phyloP scores from a whole-genome alignment of 192 early-diverging fungal species.

The Rhizophagus clarus region DNA sequence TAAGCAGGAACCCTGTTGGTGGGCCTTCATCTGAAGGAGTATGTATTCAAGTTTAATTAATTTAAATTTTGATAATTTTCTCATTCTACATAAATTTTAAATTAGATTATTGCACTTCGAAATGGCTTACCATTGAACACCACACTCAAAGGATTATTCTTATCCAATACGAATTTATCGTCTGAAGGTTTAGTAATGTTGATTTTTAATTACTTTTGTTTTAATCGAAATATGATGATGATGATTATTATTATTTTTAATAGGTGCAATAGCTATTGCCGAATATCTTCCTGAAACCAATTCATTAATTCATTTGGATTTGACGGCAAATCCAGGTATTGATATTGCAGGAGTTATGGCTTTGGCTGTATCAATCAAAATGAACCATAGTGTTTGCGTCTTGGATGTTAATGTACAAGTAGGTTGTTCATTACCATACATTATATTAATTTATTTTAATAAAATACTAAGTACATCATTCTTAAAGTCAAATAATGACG shows the following conservation, averaged over 20 bases:
- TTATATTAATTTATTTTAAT: background rate
- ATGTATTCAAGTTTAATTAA: background rate
- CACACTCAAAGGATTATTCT: constrained; percentile 59
- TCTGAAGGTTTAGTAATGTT: constrained; percentile 55
- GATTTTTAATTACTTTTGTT: constrained; percentile 8
- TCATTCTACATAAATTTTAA: constrained; percentile 3
- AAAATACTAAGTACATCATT: background rate
- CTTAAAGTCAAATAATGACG: constrained; percentile 39
- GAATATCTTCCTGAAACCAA: constrained; percentile 80
- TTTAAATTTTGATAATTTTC: background rate
- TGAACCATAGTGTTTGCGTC: constrained; percentile 73
- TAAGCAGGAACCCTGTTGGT: constrained; percentile 45
- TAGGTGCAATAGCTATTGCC: constrained; percentile 74
- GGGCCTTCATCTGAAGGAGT: constrained; percentile 40
- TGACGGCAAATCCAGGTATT: constrained; percentile 75
- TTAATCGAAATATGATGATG: background rate
- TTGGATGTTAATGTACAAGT: constrained; percentile 68
- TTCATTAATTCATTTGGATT: constrained; percentile 67
- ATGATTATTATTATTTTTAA: constrained; percentile 2
- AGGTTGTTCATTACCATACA: constrained; percentile 22
- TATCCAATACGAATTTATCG: constrained; percentile 63
- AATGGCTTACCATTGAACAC: constrained; percentile 60
- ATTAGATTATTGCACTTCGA: constrained; percentile 42
- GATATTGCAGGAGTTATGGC: constrained; percentile 83
- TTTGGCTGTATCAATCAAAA: constrained; percentile 76